Evolutionary conservation across 768 basidiomycete genomes (phyloP), one percentile per base, ranked within the genome.

Genomic region (Coprinellus micaceus): DNA sequence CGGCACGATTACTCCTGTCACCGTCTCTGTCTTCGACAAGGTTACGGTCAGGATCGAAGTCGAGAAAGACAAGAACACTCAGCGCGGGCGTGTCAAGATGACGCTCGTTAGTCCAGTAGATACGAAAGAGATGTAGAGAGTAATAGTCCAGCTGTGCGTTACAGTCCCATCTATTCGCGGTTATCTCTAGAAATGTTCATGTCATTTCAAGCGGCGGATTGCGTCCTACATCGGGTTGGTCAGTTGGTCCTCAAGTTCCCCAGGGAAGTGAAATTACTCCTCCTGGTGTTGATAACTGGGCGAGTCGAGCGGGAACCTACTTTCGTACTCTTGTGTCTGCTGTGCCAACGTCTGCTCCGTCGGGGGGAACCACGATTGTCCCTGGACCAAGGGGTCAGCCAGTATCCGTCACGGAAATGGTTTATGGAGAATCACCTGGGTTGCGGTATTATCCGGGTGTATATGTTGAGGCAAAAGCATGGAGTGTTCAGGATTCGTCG

Each of bases 51-150:
- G 84, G 61, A 89, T 99, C 40, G 83, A 86, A 57, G 91, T 98
- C 5, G 94, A 96, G 70, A 97, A 94, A 77, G 96, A 97, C 65
- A 88, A 82, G 65, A 95, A 94, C 61, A 97, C 94, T 17, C 92
- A 95, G 65, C 76, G 94, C 58, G 93, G 91, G 10, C 85, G 85
- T 60, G 93, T 96, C 6, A 91, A 87, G 72, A 92, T 92, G 91
- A 82, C 79, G 5, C 76, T 94, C 26, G 75, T 85, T 11, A 72
- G 80, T 50, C 90, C 89, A 5, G 73, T 90, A 21, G 82, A 90
- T 71, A 79, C 80, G 17, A 70, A 66, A 25, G 67, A 67, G 11
- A 56, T 80, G 61, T 82, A 69, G 66, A 29, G 2, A 26, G 44
- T 41, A 48, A 25, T 48, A 29, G 26, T 48, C 11, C 9, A 21